Evolutionary conservation across 306 rosid genomes (phyloP).

Genomic region (Vachellia pachyceras): DNA sequence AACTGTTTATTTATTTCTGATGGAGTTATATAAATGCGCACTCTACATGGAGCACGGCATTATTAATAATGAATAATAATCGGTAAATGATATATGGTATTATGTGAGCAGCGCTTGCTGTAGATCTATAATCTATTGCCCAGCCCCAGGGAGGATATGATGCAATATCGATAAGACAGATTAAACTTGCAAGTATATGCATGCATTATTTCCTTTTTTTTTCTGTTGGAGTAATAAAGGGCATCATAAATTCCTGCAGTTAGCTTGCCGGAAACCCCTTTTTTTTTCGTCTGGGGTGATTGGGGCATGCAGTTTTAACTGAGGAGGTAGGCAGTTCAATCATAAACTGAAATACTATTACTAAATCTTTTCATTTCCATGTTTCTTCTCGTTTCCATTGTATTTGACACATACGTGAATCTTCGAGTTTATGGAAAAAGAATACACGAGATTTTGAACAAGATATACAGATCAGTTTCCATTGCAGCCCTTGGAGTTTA

Average conservation of each 20-base stretch:
- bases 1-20: background rate
- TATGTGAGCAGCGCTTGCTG: background rate
- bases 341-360: background rate
- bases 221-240: background rate
- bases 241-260: background rate
- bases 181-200: background rate
- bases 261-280: background rate
- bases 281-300: background rate
- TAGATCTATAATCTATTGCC: background rate
- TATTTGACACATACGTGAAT: background rate
- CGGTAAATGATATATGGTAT: background rate
- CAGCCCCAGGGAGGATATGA: background rate
- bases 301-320: background rate
- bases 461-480: background rate
- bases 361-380: background rate
- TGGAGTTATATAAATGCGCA: too few species aligned
- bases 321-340: background rate
- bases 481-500: too few species aligned
- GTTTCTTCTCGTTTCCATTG: background rate
- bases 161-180: background rate
- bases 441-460: background rate
- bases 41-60: background rate
- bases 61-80: background rate
- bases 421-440: too few species aligned
- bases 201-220: background rate